Evolutionary conservation across 208 protist species (phyloP), one percentile per base, ranked within the genome.

Genomic region (Leishmania turanica): DNA sequence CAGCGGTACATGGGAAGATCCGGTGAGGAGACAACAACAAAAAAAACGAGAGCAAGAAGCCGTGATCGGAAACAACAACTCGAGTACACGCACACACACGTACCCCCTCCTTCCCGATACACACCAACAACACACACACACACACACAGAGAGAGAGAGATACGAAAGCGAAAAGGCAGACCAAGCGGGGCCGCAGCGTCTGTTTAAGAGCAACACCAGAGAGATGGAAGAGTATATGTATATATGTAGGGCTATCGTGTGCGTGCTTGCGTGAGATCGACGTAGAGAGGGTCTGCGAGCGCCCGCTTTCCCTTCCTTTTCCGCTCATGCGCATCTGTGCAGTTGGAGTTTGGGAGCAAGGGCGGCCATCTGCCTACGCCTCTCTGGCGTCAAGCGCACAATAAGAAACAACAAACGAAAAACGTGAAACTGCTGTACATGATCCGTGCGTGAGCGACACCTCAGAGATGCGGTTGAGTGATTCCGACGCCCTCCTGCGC

Each of bases 11-110:
- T 37, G 21, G n/a, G 21, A 47, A 40, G 11, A 70, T 17, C 31
- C 6, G 40, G 19, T 47, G 51, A 78, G 42, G 15, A 24, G 68
- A 84, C 64, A 79, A 80, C 75, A 85, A 84, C 64, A 79, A 80
- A 79, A 85, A 76, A 73, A 69, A 27, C 56, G 34, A 68, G 65
- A 73, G n/a, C 24, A 15, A 34, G 34, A 71, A 21, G 53, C 27
- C 45, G 47, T 45, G 53, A 17, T n/a, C 9, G 40, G 24, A 24
- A 42, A 31, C 15, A 24, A 54, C 69, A 74, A 54, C 69, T 7
- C 19, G 69, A 74, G 47, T 49, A 2, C 45, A 11, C 45, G 42
- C 42, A 45, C 42, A 45, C 42, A 45, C 5, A 45, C 42, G 42
- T 3, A 45, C 42, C 5, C 42, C 42, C 42, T 42, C 42, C 42